Evolutionary conservation across 805 yeast species (phyloP).

Genomic region (Millerozyma miso): DNA sequence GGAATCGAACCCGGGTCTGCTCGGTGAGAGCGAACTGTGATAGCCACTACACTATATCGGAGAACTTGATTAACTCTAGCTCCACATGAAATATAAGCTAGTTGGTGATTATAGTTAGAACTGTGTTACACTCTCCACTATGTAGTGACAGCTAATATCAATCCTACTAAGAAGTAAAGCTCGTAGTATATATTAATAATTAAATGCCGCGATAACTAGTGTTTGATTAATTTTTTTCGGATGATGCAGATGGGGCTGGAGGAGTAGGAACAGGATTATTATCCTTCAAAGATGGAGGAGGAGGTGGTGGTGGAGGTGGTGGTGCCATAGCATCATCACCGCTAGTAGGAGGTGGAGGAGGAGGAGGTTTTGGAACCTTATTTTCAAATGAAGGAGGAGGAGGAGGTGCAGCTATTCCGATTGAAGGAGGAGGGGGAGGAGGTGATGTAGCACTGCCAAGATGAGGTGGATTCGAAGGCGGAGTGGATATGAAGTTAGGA

Average conservation of each 20-base stretch:
- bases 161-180: too few relatives aligned
- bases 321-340: slow-evolving; percentile 3
- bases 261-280: slow-evolving; percentile 15
- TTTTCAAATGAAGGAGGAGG: slow-evolving; percentile 17
- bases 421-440: slow-evolving; percentile 2
- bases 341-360: slow-evolving; percentile 15
- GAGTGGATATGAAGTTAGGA: slow-evolving; percentile 1
- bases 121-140: too few relatives aligned
- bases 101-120: too few relatives aligned
- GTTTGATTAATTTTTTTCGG: slow-evolving; percentile 1
- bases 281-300: too few relatives aligned
- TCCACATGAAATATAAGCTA: too few relatives aligned
- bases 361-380: slow-evolving; percentile 11
- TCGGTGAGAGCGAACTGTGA: slow-evolving; percentile 53
- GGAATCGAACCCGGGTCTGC: slow-evolving; percentile 79
- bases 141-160: too few relatives aligned
- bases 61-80: slow-evolving; percentile 11
- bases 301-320: slow-evolving; percentile 16
- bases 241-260: slow-evolving; percentile 16
- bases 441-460: background rate
- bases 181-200: background rate
- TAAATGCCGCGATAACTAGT: background rate
- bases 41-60: slow-evolving; percentile 53
- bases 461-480: slow-evolving; percentile 6
- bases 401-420: slow-evolving; percentile 3